phyloP scores from a whole-genome alignment of 2,329 filamentous ascomycete species.

The Fusarium ramigenum region DNA sequence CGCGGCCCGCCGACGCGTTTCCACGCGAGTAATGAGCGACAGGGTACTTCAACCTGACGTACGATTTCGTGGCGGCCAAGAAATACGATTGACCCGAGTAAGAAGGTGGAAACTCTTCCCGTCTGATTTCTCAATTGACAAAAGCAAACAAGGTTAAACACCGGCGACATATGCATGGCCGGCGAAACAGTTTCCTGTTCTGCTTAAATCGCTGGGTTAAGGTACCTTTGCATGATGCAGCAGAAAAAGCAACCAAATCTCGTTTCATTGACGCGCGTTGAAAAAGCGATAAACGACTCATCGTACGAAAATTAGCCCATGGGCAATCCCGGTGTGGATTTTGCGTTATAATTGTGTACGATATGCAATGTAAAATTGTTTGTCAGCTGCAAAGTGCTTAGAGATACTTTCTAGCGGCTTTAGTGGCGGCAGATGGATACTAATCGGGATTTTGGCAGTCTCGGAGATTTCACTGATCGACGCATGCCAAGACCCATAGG shows the following conservation, averaged over 20 bases:
- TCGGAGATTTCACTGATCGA: not conserved
- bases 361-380: not conserved
- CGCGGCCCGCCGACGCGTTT: not conserved
- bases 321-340: not conserved
- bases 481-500: not conserved
- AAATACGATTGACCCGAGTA: not conserved
- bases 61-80: not conserved
- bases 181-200: not conserved
- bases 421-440: not conserved
- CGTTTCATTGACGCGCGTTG: not conserved
- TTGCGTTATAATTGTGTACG: rapidly evolving
- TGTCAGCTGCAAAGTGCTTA: not conserved
- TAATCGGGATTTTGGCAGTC: not conserved
- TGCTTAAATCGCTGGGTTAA: not conserved
- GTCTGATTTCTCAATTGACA: not conserved
- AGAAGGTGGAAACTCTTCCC: not conserved
- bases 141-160: not conserved
- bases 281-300: too few species aligned
- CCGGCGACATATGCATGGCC: not conserved
- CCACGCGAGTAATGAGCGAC: not conserved
- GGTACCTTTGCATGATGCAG: not conserved
- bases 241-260: not conserved
- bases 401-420: not conserved
- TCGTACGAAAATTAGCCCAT: not conserved
- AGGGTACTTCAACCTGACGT: not conserved